phyloP scores from a whole-genome alignment of 495 filamentous ascomycete genomes.

The Aspergillus sclerotiicarbonarius region DNA sequence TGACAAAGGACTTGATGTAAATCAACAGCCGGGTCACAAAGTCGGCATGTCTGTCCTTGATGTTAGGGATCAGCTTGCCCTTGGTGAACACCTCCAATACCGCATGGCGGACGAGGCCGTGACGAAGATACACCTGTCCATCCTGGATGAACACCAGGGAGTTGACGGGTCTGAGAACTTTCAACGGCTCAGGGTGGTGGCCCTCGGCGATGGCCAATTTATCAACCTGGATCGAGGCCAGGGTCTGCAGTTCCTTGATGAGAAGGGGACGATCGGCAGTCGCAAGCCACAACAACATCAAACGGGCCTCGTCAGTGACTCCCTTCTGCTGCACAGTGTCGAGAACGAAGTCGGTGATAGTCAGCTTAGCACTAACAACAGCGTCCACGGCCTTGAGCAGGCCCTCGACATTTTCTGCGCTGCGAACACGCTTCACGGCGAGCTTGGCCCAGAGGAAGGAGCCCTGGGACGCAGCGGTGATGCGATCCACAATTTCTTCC shows the following conservation, averaged over 20 bases:
- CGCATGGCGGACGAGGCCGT: constrained; percentile 34
- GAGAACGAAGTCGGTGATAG: constrained; percentile 30
- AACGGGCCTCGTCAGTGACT: constrained; percentile 28
- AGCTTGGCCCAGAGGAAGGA: constrained; percentile 44
- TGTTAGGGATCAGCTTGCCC: constrained; percentile 32
- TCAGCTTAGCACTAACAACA: constrained; percentile 26
- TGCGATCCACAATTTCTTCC: constrained; percentile 30
- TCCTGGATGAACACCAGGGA: constrained; percentile 33
- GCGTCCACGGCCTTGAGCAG: constrained; percentile 29
- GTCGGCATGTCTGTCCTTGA: constrained; percentile 39
- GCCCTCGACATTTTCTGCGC: constrained; percentile 23
- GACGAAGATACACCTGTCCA: constrained; percentile 36
- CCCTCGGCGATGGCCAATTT: constrained; percentile 28
- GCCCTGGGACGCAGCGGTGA: constrained; percentile 32
- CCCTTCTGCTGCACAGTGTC: constrained; percentile 19
- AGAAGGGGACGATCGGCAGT: constrained; percentile 35
- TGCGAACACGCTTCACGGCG: constrained; percentile 29
- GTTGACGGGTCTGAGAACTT: constrained; percentile 27
- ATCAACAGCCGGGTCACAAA: constrained; percentile 32
- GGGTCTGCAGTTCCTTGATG: constrained; percentile 26
- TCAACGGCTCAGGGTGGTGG: constrained; percentile 22
- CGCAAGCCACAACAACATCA: constrained; percentile 38
- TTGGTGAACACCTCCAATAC: constrained; percentile 32
- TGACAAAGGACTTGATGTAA: constrained; percentile 33
- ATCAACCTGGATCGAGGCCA: constrained; percentile 32